Evolutionary conservation across 2,329 filamentous ascomycete genomes (phyloP).

Genomic region (Mariannaea sp.): DNA sequence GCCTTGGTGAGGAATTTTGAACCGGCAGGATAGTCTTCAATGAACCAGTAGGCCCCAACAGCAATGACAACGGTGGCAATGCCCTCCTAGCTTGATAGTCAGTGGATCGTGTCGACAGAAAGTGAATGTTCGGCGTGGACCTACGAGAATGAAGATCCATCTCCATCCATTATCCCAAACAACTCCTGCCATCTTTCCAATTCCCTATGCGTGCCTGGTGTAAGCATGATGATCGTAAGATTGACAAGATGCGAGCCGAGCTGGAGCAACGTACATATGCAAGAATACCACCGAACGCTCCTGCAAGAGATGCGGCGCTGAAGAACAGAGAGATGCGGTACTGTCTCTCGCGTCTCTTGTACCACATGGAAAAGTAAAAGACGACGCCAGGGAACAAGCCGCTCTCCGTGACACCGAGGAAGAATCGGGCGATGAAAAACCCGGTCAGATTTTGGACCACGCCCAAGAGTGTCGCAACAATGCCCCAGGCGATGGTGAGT

Average conservation of each 20-base stretch:
- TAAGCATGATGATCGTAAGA: rapidly evolving
- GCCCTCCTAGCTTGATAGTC: constrained; percentile 50
- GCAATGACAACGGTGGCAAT: constrained; percentile 59
- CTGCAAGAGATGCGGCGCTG: constrained; percentile 57
- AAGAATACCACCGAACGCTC: constrained; percentile 61
- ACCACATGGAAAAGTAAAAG: constrained; percentile 60
- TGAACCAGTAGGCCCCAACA: constrained; percentile 59
- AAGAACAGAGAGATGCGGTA: constrained; percentile 63
- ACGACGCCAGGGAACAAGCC: constrained; percentile 58
- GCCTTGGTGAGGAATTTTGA: constrained; percentile 60
- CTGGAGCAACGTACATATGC: constrained; percentile 50
- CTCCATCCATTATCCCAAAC: constrained; percentile 59
- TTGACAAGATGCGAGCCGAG: rapidly evolving
- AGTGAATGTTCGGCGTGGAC: constrained; percentile 2
- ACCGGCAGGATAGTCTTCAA: constrained; percentile 68
- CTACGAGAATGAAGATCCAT: constrained; percentile 65
- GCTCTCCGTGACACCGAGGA: constrained; percentile 59
- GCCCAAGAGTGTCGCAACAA: constrained; percentile 57
- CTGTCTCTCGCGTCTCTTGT: constrained; percentile 58
- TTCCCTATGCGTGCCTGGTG: constrained; percentile 52
- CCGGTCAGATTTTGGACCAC: constrained; percentile 55
- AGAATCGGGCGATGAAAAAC: constrained; percentile 59
- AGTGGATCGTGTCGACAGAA: neutral
- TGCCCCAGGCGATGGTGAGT: constrained; percentile 60
- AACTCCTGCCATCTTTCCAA: constrained; percentile 57